Conservation (phyloP, 495 filamentous ascomycete species). For the Daldinia concentrica region DNA sequence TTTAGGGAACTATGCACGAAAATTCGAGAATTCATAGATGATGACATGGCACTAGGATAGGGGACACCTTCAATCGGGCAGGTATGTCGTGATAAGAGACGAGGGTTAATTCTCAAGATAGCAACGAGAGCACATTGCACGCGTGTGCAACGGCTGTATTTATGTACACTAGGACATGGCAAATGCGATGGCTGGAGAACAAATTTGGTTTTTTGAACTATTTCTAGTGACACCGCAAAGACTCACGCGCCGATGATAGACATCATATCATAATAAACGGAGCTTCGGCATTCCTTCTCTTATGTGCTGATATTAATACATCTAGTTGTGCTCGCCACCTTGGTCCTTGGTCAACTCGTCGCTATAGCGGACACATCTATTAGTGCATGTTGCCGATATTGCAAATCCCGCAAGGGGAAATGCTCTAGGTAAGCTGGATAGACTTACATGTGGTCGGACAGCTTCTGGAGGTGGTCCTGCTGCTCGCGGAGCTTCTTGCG, state of each 20-base stretch:
- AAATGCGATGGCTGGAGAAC: conserved; percentile 33
- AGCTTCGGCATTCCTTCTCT: conserved; percentile 28
- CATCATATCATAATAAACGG: conserved; percentile 9
- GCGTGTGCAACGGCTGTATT: conserved; percentile 25
- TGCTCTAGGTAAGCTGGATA: conserved; percentile 12
- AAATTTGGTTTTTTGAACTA: conserved; percentile 12
- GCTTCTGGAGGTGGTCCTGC: conserved; percentile 80
- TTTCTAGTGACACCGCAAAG: conserved; percentile 26
- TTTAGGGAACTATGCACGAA: conserved; percentile 29
- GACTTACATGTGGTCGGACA: conserved; percentile 83
- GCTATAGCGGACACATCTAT: conserved; percentile 52
- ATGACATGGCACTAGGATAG: conserved; percentile 22
- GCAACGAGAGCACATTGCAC: conserved; percentile 30
- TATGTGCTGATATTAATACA: conserved; percentile 1
- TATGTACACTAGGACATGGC: conserved; percentile 48
- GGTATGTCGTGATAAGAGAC: conserved; percentile 32
- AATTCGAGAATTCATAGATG: conserved; percentile 31
- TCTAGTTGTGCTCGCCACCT: conserved; percentile 78
- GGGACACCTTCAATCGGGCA: conserved; percentile 14
- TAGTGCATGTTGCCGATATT: conserved; percentile 23
- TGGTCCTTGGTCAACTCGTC: conserved; percentile 74
- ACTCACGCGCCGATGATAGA: conserved; percentile 27
- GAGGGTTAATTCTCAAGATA: conserved; percentile 38
- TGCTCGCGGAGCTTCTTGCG: conserved; percentile 82
- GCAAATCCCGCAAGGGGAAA: neutral